A percentile compares a stretch with the other conserved stretches of the same genome.
Conservation (phyloP, 345 rosid genomes). For the Gossypium thurberi region DNA sequence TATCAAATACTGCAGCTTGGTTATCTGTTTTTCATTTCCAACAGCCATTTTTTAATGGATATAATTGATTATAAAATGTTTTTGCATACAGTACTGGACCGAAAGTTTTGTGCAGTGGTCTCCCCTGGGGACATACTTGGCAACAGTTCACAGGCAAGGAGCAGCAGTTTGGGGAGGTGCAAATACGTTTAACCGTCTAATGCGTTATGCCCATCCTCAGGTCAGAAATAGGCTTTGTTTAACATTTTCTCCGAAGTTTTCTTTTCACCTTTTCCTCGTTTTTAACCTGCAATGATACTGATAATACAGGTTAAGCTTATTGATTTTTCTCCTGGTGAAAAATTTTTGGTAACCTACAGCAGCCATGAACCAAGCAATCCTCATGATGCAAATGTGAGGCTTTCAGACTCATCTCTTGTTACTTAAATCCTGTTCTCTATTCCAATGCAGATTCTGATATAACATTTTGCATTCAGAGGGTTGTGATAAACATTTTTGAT, state of each 20-base stretch:
- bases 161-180: slow-evolving; percentile 99
- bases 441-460: slow-evolving; percentile 7
- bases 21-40: neutral
- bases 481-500: slow-evolving; percentile 79
- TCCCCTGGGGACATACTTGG: slow-evolving; percentile 85
- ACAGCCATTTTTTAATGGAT: neutral
- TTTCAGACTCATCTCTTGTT: neutral
- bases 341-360: slow-evolving; percentile 81
- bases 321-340: slow-evolving; percentile 93
- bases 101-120: slow-evolving; percentile 98
- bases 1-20: neutral
- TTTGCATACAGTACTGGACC: slow-evolving; percentile 71
- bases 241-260: neutral
- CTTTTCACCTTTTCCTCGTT: neutral
- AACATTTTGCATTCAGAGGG: slow-evolving; percentile 41
- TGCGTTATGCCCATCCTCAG: slow-evolving; percentile 93
- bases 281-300: slow-evolving; percentile 10
- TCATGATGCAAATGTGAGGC: slow-evolving; percentile 77
- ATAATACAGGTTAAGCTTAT: slow-evolving; percentile 64
- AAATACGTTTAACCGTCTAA: slow-evolving; percentile 63
- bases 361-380: slow-evolving; percentile 97
- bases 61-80: slow-evolving; percentile 6
- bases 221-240: slow-evolving; percentile 20
- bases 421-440: neutral
- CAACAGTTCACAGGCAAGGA: slow-evolving; percentile 92